Evolutionary conservation across 208 protist genomes (phyloP).

Genomic region (Histomonas meleagridis): DNA sequence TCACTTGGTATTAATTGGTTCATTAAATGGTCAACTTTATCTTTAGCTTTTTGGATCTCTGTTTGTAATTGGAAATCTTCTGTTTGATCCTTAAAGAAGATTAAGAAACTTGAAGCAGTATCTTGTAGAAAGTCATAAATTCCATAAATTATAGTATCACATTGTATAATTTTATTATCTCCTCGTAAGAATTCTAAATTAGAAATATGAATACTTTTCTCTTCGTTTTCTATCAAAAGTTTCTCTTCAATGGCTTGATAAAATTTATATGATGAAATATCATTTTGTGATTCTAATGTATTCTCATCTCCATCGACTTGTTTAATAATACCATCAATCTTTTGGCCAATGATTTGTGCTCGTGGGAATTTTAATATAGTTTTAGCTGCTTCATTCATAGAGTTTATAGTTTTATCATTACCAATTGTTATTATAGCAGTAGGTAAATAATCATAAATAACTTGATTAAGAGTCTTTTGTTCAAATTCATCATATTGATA

Average conservation of each 20-base stretch:
- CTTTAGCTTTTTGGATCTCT: neutral
- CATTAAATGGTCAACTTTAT: neutral
- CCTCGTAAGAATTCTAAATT: no score
- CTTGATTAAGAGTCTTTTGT: neutral
- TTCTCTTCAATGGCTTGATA: no score
- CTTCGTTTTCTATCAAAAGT: no score
- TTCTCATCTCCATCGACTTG: neutral
- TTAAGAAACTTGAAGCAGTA: neutral
- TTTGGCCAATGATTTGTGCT: neutral
- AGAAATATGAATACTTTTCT: no score
- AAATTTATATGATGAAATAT: no score
- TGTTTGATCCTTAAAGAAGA: neutral
- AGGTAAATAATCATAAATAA: neutral
- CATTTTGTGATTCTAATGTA: no score
- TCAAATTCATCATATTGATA: neutral
- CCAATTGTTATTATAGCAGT: neutral
- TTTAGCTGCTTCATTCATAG: neutral
- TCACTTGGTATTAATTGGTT: neutral
- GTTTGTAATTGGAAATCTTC: neutral
- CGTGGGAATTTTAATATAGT: neutral
- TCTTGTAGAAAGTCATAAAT: no score
- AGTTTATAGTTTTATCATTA: neutral
- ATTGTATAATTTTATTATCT: no score
- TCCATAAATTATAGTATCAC: no score
- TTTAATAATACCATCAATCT: neutral